Base-by-base conservation (phyloP, 805 yeast species). In the Kodamaea leandrae region DNA sequence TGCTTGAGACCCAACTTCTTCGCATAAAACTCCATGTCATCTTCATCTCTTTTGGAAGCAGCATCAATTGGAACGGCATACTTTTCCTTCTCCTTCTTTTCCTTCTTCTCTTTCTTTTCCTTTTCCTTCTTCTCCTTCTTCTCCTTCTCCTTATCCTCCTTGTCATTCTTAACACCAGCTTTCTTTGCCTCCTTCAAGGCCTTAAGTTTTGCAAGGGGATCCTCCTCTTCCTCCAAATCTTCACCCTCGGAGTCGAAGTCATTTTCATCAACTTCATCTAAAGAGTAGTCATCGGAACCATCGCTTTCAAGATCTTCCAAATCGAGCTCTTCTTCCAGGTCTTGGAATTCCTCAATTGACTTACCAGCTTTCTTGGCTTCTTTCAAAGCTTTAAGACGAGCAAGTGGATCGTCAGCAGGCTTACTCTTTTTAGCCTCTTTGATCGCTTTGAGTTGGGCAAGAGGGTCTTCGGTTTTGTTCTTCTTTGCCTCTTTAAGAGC, bases 11-110 rank as follows among this genome's bases (percentile, higher is more conserved):
- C 95, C 7, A 90, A 68, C 53, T 85, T 82, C 47, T 83, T 83
- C 3, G 96, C 90, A 58, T 88, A 90, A 55, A 83, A 87, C 32
- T 75, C 78, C 63, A 86, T 81, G 40, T 90, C 96, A 42, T 78
- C 82, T 44, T 86, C 95, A 50, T 86, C 95, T 47, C 74, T 71
- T 36, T 66, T 63, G 50, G 76, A 54, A 24, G 73, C 61, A 4
- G 74, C 77, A 26, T 68, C 67, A 44, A 34, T 39, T 39, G 33
- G 33, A 4, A 9, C 6, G 4, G 33, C 33, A 17, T 17, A 30
- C 4, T 4, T 34, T 6, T 32, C 40, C 16, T 40, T 37, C 6
- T 23, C 24, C 18, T 39, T 37, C 6, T 23, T 24, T 12, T 17
- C 20, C 35, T 32, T 29, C 39, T 16, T 28, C 7, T 39, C 38